Evolutionary conservation across 2,329 filamentous ascomycete species (phyloP).

Genomic region (Aureobasidium musti): DNA sequence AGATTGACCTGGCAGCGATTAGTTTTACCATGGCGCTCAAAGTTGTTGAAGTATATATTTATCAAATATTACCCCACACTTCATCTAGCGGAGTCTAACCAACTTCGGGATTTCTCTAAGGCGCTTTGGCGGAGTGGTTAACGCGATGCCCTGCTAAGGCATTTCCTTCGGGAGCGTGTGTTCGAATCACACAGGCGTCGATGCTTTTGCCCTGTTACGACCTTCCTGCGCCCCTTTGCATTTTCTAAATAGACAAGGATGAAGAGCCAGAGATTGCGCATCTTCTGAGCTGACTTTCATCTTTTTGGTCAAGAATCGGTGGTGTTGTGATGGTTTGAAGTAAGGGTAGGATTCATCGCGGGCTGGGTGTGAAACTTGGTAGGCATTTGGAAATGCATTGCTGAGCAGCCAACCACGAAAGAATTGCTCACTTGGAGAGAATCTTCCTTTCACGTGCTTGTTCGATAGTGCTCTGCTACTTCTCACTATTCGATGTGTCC

Average conservation of each 20-base stretch:
- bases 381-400: too few relatives aligned
- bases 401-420: too few relatives aligned
- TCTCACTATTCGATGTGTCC: too few relatives aligned
- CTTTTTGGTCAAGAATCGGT: not conserved
- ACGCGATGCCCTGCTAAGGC: conserved; percentile 31
- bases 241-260: not conserved
- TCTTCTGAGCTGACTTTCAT: not conserved
- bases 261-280: not conserved
- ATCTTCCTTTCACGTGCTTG: too few relatives aligned
- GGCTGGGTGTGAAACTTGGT: too few relatives aligned
- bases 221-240: not conserved
- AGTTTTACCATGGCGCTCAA: too few relatives aligned
- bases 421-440: too few relatives aligned
- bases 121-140: conserved; percentile 18
- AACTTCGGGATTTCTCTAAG: not conserved
- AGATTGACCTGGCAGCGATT: too few relatives aligned
- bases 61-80: not conserved
- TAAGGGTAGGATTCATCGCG: not conserved
- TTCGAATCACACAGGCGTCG: conserved; percentile 48
- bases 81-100: not conserved
- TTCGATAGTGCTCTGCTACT: too few relatives aligned
- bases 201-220: not conserved
- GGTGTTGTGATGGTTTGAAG: not conserved
- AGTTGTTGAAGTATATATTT: conserved; percentile 42
- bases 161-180: conserved; percentile 48